These are phyloP conservation scores for Mycena epipterygia DNA, from an alignment of 768 basidiomycete genomes.

Conservation along the genomic window DNA sequence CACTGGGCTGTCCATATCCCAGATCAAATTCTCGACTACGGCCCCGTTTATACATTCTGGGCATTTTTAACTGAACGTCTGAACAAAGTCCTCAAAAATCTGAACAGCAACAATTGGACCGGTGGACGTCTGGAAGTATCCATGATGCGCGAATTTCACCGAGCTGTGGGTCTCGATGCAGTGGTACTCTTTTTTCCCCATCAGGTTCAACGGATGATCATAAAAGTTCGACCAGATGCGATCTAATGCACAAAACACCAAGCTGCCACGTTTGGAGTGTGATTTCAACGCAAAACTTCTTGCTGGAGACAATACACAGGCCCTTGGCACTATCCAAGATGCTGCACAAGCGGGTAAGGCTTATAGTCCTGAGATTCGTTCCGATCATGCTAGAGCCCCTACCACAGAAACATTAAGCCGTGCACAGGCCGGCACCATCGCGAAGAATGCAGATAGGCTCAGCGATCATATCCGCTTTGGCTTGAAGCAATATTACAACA, in stretches of 20 bases:
- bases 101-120: conserved; percentile 44
- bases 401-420: neutral
- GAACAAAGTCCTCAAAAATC: conserved; percentile 46
- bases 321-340: conserved; percentile 35
- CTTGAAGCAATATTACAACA: conserved; percentile 23
- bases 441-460: neutral
- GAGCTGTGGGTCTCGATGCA: conserved; percentile 22
- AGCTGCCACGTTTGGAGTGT: neutral
- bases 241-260: neutral
- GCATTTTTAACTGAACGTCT: conserved; percentile 44
- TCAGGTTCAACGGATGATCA: no score
- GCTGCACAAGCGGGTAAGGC: conserved; percentile 10
- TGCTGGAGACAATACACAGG: neutral
- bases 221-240: neutral
- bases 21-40: conserved; percentile 41
- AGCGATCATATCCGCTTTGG: neutral
- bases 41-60: conserved; percentile 48
- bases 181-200: conserved; percentile 28
- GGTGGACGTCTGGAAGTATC: conserved; percentile 47
- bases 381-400: no score
- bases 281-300: neutral
- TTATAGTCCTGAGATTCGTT: no score
- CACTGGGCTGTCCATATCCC: conserved; percentile 46
- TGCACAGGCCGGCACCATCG: neutral
- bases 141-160: conserved; percentile 44